Evolutionary conservation across 208 protist species (phyloP), one percentile per base, ranked within the genome.

Genomic region (Wallacemonas sp.): DNA sequence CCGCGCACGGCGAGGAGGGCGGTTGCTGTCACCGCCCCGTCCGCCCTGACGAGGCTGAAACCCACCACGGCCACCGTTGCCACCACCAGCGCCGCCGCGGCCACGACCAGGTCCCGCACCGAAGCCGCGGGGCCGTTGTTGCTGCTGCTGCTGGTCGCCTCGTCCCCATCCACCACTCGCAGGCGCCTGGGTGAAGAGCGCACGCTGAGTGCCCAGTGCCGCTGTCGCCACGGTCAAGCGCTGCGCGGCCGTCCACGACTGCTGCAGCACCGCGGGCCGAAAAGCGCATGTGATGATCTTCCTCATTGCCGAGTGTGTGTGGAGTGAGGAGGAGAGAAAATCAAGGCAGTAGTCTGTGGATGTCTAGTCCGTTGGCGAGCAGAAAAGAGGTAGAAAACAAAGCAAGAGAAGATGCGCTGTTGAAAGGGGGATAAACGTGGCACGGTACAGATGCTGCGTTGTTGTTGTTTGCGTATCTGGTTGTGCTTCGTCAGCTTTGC

Each of bases 1-100:
- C 4, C 33, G 61, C 8, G 36, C 49, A 21, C 61, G 69, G 27
- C 65, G 46, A 12, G 56, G 71, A 44, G 65, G 61, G 9, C 52
- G 58, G 29, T 41, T 43, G 24, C 58, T 27, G 41, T 48, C 34
- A 44, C 52, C 67, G 30, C 67, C 62, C 17, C 60, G 61, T 34
- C 55, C 58, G 33, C 64, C 56, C 11, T 68, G 54, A n/a, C n/a
- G n/a, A n/a, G n/a, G n/a, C n/a, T n/a, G n/a, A n/a, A n/a, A n/a
- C 29, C 58, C 43, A 43, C 60, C 27, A 54, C 55, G 33, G 17
- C 32, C n/a, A n/a, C 46, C 27, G 26, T 24, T 24, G 33, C 55
- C 26, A 63, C 57, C 17, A 63, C 57, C 63, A 55, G 63, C 68
- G 4, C 36, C 4, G 14, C 39, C 38, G 12, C 36, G 36, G 14